Percentiles rank a stretch among this genome's conserved stretches.
Evolutionary conservation across 495 filamentous ascomycete genomes (phyloP).

Genomic region (Darksidea phi): DNA sequence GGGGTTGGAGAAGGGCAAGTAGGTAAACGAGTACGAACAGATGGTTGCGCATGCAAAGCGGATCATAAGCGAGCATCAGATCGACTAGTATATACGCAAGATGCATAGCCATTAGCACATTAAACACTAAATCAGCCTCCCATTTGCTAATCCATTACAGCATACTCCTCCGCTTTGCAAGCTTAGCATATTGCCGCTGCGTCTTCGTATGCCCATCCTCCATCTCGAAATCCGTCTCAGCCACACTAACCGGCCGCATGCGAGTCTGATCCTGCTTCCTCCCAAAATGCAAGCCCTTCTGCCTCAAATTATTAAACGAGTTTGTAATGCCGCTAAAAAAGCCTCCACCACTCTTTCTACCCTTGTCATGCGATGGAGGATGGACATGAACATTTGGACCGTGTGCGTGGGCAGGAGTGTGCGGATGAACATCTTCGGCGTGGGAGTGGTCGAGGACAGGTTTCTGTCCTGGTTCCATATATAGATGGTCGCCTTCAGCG

Average conservation of each 20-base stretch:
- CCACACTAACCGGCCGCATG: slow-evolving; percentile 2
- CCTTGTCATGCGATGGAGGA: neutral
- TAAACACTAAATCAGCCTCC: no score
- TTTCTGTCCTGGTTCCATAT: slow-evolving; percentile 36
- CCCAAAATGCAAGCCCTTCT: slow-evolving; percentile 1
- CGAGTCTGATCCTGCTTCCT: neutral
- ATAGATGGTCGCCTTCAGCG: slow-evolving; percentile 44
- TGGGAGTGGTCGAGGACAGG: neutral
- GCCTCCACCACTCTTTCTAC: neutral
- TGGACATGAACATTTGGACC: slow-evolving; percentile 7
- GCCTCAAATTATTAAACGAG: neutral
- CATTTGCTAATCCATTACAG: neutral
- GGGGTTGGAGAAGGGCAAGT: slow-evolving; percentile 29
- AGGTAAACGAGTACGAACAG: neutral
- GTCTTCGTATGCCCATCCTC: slow-evolving; percentile 9
- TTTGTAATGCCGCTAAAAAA: slow-evolving; percentile 1
- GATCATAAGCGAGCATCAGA: no score
- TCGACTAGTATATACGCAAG: no score
- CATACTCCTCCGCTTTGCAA: slow-evolving; percentile 2
- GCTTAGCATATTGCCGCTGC: slow-evolving; percentile 5
- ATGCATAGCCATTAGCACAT: no score
- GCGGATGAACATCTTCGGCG: neutral
- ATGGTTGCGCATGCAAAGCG: no score
- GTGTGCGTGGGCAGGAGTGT: slow-evolving; percentile 4
- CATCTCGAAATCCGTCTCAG: slow-evolving; percentile 1